Evolutionary conservation across 306 rosid species (phyloP).

Genomic region (Trifolium subterraneum): DNA sequence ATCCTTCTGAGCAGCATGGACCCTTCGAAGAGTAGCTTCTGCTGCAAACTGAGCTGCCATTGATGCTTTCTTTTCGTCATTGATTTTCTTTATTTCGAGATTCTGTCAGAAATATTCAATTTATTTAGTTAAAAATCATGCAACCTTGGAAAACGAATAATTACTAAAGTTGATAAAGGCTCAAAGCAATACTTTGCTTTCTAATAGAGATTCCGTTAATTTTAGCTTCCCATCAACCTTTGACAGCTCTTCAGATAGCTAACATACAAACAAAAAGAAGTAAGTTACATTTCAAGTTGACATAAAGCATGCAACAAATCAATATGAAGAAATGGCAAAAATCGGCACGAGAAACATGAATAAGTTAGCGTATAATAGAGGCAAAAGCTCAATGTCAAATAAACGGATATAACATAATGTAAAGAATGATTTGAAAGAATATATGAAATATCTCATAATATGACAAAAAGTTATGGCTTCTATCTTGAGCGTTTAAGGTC

Average conservation of each 20-base stretch:
- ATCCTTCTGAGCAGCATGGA: conserved; percentile 97
- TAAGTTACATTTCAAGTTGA: conserved; percentile 42
- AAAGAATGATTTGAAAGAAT: conserved; percentile 14
- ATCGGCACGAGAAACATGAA: conserved; percentile 15
- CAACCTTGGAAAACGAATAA: conserved; percentile 22
- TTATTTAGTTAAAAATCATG: conserved; percentile 33
- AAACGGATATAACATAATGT: conserved; percentile 3
- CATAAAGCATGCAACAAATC: conserved; percentile 13
- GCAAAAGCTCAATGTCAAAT: conserved; percentile 25
- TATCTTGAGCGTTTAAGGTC: background rate
- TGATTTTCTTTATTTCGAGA: conserved; percentile 95
- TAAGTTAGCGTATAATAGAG: conserved; percentile 10
- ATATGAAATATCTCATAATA: background rate
- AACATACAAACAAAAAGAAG: conserved; percentile 34
- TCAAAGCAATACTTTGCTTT: conserved; percentile 75
- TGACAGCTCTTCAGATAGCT: conserved; percentile 88
- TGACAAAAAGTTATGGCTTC: background rate
- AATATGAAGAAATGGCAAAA: conserved; percentile 20
- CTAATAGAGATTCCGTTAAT: conserved; percentile 86
- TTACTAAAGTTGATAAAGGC: conserved; percentile 39
- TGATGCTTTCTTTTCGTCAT: conserved; percentile 97
- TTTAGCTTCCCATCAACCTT: conserved; percentile 91
- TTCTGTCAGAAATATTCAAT: conserved; percentile 62
- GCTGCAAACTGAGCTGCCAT: conserved; percentile 99
- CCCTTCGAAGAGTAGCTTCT: conserved; percentile 96